Conservation (phyloP, 2,329 filamentous ascomycete species). For the Xylaria multiplex region DNA sequence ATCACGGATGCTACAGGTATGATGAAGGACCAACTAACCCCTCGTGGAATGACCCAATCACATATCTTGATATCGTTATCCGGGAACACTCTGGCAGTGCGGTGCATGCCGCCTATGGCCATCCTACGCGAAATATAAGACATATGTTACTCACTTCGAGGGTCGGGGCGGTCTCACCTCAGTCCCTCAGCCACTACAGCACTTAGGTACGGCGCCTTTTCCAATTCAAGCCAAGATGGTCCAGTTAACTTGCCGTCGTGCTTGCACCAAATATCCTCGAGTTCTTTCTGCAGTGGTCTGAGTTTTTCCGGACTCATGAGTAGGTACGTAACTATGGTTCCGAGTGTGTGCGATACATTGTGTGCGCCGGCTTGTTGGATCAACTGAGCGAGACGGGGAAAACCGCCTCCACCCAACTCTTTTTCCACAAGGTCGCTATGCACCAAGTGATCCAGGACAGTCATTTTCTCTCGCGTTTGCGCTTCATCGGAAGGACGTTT, state of each 20-base stretch:
- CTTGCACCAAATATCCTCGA: slow-evolving; percentile 14
- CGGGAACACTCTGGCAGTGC: slow-evolving; percentile 10
- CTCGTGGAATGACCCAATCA: slow-evolving; percentile 13
- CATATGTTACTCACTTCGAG: background rate
- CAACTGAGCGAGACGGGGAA: slow-evolving; percentile 20
- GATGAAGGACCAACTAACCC: background rate
- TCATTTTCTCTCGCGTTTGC: slow-evolving; percentile 16
- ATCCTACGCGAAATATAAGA: slow-evolving; percentile 10
- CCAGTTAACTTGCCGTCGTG: background rate
- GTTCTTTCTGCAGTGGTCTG: slow-evolving; percentile 10
- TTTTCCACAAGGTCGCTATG: slow-evolving; percentile 20
- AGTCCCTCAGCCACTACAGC: slow-evolving; percentile 20
- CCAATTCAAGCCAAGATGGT: slow-evolving; percentile 19
- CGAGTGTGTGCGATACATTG: slow-evolving; percentile 22
- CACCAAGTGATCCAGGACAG: slow-evolving; percentile 16
- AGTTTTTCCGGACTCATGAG: slow-evolving; percentile 16
- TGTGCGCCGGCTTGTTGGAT: slow-evolving; percentile 22
- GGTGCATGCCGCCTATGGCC: slow-evolving; percentile 21
- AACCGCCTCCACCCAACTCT: slow-evolving; percentile 14
- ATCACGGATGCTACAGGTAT: background rate
- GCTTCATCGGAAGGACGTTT: slow-evolving; percentile 16
- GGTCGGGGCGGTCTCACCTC: background rate
- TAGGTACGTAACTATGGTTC: slow-evolving; percentile 15
- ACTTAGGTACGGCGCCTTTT: slow-evolving; percentile 21
- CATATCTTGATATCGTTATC: slow-evolving; percentile 7